Evolutionary conservation across 2,329 filamentous ascomycete species (phyloP).

Genomic region (Coccinonectria pachysandricola): DNA sequence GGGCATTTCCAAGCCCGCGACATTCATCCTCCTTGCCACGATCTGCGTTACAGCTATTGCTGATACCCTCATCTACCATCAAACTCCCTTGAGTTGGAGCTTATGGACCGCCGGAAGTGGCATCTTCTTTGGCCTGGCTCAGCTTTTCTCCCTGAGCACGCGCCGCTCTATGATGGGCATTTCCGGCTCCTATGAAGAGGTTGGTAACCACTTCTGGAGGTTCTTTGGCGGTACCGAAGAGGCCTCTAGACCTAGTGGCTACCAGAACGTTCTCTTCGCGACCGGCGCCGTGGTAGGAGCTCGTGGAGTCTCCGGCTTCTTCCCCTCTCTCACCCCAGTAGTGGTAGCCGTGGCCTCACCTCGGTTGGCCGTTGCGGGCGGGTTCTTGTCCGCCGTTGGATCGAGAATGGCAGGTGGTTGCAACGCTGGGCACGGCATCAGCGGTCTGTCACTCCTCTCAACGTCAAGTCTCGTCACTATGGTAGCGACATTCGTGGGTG

Average conservation of each 20-base stretch:
- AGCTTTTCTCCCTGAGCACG: slow-evolving; percentile 44
- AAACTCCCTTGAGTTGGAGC: slow-evolving; percentile 9
- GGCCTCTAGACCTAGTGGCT: slow-evolving; percentile 21
- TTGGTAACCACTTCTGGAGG: slow-evolving; percentile 44
- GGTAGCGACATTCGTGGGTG: slow-evolving; percentile 44
- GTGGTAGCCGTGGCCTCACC: slow-evolving; percentile 24
- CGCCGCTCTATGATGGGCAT: slow-evolving; percentile 48
- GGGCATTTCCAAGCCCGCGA: slow-evolving; percentile 26
- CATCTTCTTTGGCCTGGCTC: slow-evolving; percentile 46
- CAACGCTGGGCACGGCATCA: slow-evolving; percentile 60
- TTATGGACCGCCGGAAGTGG: slow-evolving; percentile 44
- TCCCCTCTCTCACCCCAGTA: slow-evolving; percentile 20
- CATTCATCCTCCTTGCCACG: slow-evolving; percentile 33
- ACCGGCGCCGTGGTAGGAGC: slow-evolving; percentile 40
- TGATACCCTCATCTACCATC: slow-evolving; percentile 22
- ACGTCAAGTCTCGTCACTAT: slow-evolving; percentile 53
- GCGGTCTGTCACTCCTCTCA: slow-evolving; percentile 52
- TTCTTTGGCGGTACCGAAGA: slow-evolving; percentile 21
- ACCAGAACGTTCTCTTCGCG: slow-evolving; percentile 40
- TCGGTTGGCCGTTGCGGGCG: slow-evolving; percentile 38
- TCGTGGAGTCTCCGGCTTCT: slow-evolving; percentile 23
- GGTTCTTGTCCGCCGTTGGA: slow-evolving; percentile 47
- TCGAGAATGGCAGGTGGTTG: slow-evolving; percentile 55
- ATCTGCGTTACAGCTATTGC: slow-evolving; percentile 31
- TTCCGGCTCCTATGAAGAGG: slow-evolving; percentile 51